Base-by-base conservation (phyloP, 805 yeast genomes). In the Nakazawaea pomicola region DNA sequence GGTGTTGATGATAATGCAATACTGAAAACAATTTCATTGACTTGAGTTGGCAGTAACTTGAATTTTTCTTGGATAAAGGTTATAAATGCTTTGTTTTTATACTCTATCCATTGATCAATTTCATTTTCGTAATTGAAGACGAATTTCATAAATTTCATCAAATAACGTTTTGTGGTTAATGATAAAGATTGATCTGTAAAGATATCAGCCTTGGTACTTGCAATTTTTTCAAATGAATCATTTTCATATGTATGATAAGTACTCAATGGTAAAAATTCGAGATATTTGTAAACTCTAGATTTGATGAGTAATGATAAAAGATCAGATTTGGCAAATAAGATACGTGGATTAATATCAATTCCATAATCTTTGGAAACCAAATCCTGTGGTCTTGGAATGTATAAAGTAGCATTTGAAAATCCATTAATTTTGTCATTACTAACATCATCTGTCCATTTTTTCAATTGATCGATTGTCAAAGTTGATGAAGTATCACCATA, bases 211-310 rank as follows among this genome's bases (percentile, higher is more conserved):
- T 89, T 91, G 21, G 96, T 76, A 46, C 83, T 83, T 24, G 89
- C 74, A 55, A 90, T 75, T 58, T 87, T 87, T 50, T 84, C 95
- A 64, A 93, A 91, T 38, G 79, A 72, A 60, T 91, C 97, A 56
- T 87, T 83, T 61, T 90, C 96, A 62, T 75, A 93, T n/a, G 95
- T 86, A 60, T 93, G 98, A 66, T 91, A 90, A 49, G 80, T 83
- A 33, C 87, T 77, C 48, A 91, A 65, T 18, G 95, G 80, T 65
- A 88, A 95, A 65, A 91, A 91, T 60, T 93, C 98, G 56, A 93
- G 70, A 62, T 91, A 91, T 57, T 86, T 81, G 58, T 86, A 86
- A 16, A 93, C 97, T 47, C 96, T 76, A 38, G 95, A 80, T 57
- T 86, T 83, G 46, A 90, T 71, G 45, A 91, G 69, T 43, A 91